These are phyloP conservation scores for Tricholoma furcatifolium DNA, from an alignment of 768 basidiomycete species.

Conservation along the genomic window DNA sequence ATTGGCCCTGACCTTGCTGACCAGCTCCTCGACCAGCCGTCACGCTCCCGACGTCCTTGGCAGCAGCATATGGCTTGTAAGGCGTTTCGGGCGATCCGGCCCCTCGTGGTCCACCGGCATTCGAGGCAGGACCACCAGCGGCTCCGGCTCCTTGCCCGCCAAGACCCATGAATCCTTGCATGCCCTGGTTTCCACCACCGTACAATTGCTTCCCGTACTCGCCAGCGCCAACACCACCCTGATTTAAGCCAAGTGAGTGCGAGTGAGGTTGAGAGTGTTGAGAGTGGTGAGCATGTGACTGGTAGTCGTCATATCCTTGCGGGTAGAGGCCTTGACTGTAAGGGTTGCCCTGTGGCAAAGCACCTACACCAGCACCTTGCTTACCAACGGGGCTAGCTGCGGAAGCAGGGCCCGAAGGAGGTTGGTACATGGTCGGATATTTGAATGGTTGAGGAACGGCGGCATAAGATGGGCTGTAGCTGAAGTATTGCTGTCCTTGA, in stretches of 20 bases:
- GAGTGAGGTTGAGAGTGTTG: conserved; percentile 59
- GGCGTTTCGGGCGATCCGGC: conserved; percentile 68
- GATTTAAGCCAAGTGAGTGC: conserved; percentile 44
- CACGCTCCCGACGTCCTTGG: conserved; percentile 60
- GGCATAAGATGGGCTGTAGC: conserved; percentile 55
- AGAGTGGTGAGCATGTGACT: conserved; percentile 47
- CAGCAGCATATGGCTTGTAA: conserved; percentile 71
- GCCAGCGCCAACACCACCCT: conserved; percentile 35
- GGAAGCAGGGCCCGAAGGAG: conserved; percentile 65
- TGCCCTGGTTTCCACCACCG: conserved; percentile 49
- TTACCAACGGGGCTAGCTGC: conserved; percentile 66
- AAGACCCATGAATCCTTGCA: conserved; percentile 73
- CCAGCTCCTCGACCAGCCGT: conserved; percentile 44
- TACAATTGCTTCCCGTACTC: conserved; percentile 48
- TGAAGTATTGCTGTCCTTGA: conserved; percentile 74
- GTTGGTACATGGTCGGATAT: conserved; percentile 75
- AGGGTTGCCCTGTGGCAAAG: conserved; percentile 51
- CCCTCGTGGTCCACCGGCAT: conserved; percentile 46
- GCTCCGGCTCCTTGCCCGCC: conserved; percentile 44
- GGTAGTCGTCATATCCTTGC: conserved; percentile 51
- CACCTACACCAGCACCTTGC: conserved; percentile 52
- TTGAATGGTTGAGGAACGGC: conserved; percentile 69
- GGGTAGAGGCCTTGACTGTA: conserved; percentile 67
- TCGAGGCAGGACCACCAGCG: conserved; percentile 35
- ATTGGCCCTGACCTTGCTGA: conserved; percentile 45